Conservation (phyloP, 306 rosid genomes). For the Pterocarpus macrocarpus region DNA sequence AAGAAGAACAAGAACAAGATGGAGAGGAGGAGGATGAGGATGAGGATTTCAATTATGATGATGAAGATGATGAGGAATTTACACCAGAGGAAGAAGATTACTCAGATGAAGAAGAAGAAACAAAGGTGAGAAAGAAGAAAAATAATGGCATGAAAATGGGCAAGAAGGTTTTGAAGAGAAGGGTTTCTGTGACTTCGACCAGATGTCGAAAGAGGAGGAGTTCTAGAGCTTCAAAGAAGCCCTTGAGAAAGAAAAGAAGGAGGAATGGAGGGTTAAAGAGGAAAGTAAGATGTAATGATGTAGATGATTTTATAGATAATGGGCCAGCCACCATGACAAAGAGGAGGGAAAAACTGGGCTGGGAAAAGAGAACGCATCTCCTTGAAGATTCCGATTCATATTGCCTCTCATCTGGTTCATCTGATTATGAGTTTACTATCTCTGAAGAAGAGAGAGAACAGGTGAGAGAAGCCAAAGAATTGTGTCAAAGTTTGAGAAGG, state of each 20-base stretch:
- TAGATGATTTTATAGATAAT: slow-evolving; percentile 57
- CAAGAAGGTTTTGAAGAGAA: slow-evolving; percentile 61
- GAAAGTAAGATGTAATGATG: slow-evolving; percentile 54
- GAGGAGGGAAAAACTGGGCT: slow-evolving; percentile 49
- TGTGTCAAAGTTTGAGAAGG: slow-evolving; percentile 59
- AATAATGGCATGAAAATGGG: slow-evolving; percentile 51
- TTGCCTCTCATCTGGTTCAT: slow-evolving; percentile 61
- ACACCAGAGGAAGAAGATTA: slow-evolving; percentile 80
- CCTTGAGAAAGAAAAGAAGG: slow-evolving; percentile 67
- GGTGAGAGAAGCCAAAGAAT: slow-evolving; percentile 83
- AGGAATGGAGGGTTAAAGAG: slow-evolving; percentile 55
- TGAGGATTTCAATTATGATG: slow-evolving; percentile 51
- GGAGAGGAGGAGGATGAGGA: slow-evolving; percentile 60
- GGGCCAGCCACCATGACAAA: slow-evolving; percentile 45
- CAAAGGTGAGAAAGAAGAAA: slow-evolving; percentile 58
- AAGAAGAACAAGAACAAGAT: slow-evolving; percentile 47
- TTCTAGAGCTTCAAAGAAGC: slow-evolving; percentile 66
- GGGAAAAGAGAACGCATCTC: slow-evolving; percentile 55
- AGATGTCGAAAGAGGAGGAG: slow-evolving; percentile 62
- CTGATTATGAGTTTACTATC: slow-evolving; percentile 79
- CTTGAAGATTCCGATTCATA: slow-evolving; percentile 62
- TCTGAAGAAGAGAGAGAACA: slow-evolving; percentile 99
- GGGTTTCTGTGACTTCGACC: slow-evolving; percentile 41
- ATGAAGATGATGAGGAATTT: slow-evolving; percentile 81
- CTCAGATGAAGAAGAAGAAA: slow-evolving; percentile 66